Evolutionary conservation across 495 filamentous ascomycete genomes (phyloP), one percentile per base, ranked within the genome.

Genomic region (Bryoglossum gracile): DNA sequence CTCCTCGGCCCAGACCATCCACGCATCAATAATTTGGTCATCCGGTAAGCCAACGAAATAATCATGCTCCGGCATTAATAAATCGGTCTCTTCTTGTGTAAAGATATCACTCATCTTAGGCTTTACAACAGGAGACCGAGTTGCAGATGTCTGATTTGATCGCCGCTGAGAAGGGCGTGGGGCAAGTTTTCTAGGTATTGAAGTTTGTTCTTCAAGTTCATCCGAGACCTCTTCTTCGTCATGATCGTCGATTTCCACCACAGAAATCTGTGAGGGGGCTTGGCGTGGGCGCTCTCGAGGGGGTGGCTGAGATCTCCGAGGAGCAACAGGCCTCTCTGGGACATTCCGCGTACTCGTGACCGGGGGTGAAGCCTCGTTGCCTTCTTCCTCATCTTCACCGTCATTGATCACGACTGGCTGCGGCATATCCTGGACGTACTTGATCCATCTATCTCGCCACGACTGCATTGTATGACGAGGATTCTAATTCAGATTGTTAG

Each of bases 401-500:
- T 57, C 33, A 3, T 40, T 35, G 24, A 49, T 40, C 22, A 58
- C 17, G 6, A 45, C 45, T 58, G 63, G 57, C 35, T 48, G 54
- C 16, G 56, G 58, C 18, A 43, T 40, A 16, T 21, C 17, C 14
- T 17, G 49, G 4, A 88, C 49, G 11, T 68, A 60, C 57, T 82
- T 87, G 16, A 83, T 43, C 59, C 80, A 89, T 3, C 82, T 75
- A 62, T 80, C 74, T 44, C 83, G 74, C 81, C 82, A 89, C 2
- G 84, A 83, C 58, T 89, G 82, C 54, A 66, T 80, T 13, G 85
- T 73, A 60, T 89, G 86, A 24, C 72, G 65, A 10, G 78, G 71
- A 52, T 82, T 73, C 82, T 86, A 49, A 43, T 44, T 26, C 19
- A 17, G 6, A 6, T n/a, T 21, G 38, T 55, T n/a, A 43, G 32